These are phyloP conservation scores for Suillus lakei DNA, from an alignment of 768 basidiomycete genomes.

Conservation along the genomic window DNA sequence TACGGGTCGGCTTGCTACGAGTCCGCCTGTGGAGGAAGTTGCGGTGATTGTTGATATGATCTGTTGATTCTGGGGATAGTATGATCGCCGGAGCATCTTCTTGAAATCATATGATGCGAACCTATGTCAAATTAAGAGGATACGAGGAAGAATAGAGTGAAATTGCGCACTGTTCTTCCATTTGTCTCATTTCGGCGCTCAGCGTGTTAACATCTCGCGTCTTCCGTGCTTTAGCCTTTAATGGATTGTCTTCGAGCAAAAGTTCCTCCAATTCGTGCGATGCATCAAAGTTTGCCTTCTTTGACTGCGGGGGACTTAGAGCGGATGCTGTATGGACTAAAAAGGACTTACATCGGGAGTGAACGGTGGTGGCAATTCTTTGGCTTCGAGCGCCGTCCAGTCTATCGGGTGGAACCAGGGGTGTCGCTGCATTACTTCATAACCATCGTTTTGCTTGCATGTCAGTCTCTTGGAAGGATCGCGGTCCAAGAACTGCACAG, in stretches of 20 bases:
- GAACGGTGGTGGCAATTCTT: conserved; percentile 79
- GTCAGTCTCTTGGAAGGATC: conserved; percentile 83
- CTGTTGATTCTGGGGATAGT: conserved; percentile 85
- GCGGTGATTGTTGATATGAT: conserved; percentile 66
- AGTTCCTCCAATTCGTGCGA: conserved; percentile 98
- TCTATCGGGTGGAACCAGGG: conserved; percentile 90
- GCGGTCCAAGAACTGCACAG: conserved; percentile 78
- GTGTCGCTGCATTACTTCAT: conserved; percentile 77
- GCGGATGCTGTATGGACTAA: not conserved
- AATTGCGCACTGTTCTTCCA: conserved; percentile 91
- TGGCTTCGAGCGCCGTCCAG: conserved; percentile 86
- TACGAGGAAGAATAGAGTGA: conserved; percentile 12
- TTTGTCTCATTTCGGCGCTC: conserved; percentile 91
- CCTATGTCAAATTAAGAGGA: conserved; percentile 43
- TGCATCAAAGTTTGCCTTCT: conserved; percentile 99
- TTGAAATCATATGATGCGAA: conserved; percentile 93
- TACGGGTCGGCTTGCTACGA: conserved; percentile 72
- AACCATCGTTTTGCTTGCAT: conserved; percentile 81
- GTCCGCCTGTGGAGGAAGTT: conserved; percentile 73
- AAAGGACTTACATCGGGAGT: conserved; percentile 72
- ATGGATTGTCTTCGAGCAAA: conserved; percentile 92
- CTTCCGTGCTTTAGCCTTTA: conserved; percentile 93
- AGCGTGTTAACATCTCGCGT: conserved; percentile 81
- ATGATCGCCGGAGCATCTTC: conserved; percentile 89
- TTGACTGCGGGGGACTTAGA: conserved; percentile 63